Base-by-base conservation (phyloP, 2,329 filamentous ascomycete genomes). In the Trichoderma breve region DNA sequence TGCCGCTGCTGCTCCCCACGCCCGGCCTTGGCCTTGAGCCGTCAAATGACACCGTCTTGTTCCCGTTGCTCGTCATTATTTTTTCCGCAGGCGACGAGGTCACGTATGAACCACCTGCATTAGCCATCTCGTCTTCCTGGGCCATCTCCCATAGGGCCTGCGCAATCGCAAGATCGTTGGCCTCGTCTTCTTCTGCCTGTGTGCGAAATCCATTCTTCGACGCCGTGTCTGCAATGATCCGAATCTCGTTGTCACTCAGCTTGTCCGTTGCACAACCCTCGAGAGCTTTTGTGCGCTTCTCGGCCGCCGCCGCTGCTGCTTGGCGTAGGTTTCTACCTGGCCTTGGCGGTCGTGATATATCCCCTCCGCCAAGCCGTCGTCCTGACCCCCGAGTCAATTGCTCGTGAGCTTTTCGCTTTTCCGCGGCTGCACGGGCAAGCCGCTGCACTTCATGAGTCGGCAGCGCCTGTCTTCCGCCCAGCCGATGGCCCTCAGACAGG, bases 111-210 rank as follows among this genome's bases (percentile, higher is more conserved):
- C 69, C 63, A 21, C 43, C 30, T n/a, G 28, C 3, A n/a, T 47
- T 65, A 15, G 53, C 11, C 21, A 36, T 67, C 30, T 73, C 68
- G n/a, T 71, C 75, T 78, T 97, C 90, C 78, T 97, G 92, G 30
- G 96, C 91, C 21, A 97, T 84, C 77, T 98, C 95, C 84, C 93
- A 94, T 36, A 97, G 84, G 0, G 94, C 94, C 77, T 95, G 90
- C 68, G 94, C 90, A 73, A 97, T 97, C 6, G 95, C 95, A 28
- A 89, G 86, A 71, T 97, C 93, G 76, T 97, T 97, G 4, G 94
- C 95, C 76, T 94, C 91, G 70, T 97, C 94, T 79, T 97, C 93
- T 75, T 97, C 93, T 0, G 93, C 94, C 77, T 93, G 89, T 0
- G 94, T 98, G 73, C 87, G 88, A 83, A 97, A 95, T 0, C 94